Evolutionary conservation across 176 grass and related monocot species (phyloP).

Genomic region (Aegilops bicornis): DNA sequence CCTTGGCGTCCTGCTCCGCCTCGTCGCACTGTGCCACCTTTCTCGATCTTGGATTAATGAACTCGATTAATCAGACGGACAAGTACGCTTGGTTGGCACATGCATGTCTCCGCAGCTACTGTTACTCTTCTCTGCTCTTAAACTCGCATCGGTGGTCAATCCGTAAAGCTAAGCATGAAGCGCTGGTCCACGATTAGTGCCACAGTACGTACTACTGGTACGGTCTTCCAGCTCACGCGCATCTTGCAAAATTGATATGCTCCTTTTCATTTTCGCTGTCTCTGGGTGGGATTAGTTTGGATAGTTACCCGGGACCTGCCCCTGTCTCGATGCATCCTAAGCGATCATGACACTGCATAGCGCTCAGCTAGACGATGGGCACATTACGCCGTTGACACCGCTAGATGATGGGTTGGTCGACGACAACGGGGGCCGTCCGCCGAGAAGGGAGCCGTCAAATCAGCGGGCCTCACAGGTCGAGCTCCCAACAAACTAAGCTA

Average conservation of each 20-base stretch:
- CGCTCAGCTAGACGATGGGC: neutral
- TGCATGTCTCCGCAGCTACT: neutral
- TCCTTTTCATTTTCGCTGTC: no score
- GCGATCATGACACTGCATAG: neutral
- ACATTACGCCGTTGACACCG: neutral
- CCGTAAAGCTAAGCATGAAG: neutral
- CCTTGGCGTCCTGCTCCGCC: neutral
- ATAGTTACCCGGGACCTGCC: neutral
- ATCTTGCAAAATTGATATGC: no score
- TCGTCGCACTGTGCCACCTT: neutral
- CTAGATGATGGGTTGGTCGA: neutral
- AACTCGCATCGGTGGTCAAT: neutral
- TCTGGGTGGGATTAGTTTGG: neutral
- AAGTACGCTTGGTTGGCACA: slow-evolving; percentile 32
- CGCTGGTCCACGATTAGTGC: neutral
- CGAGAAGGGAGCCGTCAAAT: slow-evolving; percentile 28
- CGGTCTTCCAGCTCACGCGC: no score
- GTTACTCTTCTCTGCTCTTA: neutral
- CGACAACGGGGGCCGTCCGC: neutral
- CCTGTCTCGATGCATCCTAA: neutral
- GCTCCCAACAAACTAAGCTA: neutral
- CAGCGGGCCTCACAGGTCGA: neutral
- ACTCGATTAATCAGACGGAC: neutral
- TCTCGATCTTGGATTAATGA: neutral
- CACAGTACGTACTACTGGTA: neutral